Percentiles rank a stretch among this genome's conserved stretches.
These are phyloP conservation scores for Coprinopsis sp. DNA, from an alignment of 768 basidiomycete genomes.

Conservation along the genomic window DNA sequence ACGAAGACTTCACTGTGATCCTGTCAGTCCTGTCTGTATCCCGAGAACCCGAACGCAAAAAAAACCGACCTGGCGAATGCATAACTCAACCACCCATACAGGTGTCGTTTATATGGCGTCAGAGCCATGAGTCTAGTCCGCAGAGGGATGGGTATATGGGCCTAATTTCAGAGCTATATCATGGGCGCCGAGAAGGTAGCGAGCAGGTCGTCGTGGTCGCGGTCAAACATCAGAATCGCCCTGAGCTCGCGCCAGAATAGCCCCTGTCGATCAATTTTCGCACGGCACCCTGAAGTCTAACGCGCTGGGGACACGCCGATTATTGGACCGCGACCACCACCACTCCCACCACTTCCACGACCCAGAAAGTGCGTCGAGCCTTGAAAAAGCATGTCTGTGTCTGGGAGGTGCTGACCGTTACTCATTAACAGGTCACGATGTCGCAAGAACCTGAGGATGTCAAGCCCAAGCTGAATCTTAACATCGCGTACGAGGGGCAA, in stretches of 20 bases:
- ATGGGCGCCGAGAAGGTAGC: background rate
- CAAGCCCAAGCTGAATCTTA: constrained; percentile 68
- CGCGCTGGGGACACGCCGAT: too few relatives aligned
- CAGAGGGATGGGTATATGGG: background rate
- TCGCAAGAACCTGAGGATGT: constrained; percentile 50
- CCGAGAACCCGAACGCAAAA: background rate
- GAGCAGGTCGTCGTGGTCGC: too few relatives aligned
- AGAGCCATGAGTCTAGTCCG: background rate
- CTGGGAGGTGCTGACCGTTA: too few relatives aligned
- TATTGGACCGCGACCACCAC: too few relatives aligned
- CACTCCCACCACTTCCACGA: too few relatives aligned
- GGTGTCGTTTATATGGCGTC: constrained; percentile 34
- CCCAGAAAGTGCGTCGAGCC: background rate
- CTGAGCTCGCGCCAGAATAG: too few relatives aligned
- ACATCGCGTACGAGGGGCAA: constrained; percentile 49
- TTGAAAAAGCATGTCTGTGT: background rate
- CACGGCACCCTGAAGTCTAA: too few relatives aligned
- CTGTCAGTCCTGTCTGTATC: background rate
- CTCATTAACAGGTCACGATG: too few relatives aligned
- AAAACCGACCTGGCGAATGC: constrained; percentile 69
- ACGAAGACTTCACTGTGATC: constrained; percentile 68
- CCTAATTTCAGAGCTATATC: background rate
- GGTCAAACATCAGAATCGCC: too few relatives aligned
- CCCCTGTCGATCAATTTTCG: too few relatives aligned
- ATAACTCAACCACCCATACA: constrained; percentile 79